phyloP scores from a whole-genome alignment of 345 rosid genomes.

The Populus ilicifolia region DNA sequence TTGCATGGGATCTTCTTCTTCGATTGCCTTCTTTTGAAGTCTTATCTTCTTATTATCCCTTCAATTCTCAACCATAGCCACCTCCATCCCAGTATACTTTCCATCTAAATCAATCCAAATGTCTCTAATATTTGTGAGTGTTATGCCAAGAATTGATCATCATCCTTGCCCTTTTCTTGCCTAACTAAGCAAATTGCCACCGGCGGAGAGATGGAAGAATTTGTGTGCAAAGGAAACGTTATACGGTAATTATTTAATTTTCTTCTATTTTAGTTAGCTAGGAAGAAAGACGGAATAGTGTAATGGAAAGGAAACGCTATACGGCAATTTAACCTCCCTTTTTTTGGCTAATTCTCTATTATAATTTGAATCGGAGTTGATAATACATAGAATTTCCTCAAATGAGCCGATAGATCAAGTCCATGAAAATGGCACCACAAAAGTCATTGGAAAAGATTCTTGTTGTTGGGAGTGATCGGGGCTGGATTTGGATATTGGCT shows the following conservation, averaged over 20 bases:
- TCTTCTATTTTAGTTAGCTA: too few species aligned
- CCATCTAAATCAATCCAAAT: slow-evolving; percentile 12
- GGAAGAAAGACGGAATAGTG: not conserved
- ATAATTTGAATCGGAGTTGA: too few species aligned
- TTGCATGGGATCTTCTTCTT: slow-evolving; percentile 18
- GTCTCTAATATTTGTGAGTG: not conserved
- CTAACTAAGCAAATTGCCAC: not conserved
- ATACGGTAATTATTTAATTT: not conserved
- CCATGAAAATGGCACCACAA: too few species aligned
- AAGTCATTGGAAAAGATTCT: too few species aligned
- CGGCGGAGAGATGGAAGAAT: not conserved
- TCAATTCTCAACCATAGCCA: not conserved
- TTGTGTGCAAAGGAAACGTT: not conserved
- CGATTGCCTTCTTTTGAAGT: not conserved
- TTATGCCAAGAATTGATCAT: not conserved
- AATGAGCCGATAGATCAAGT: too few species aligned
- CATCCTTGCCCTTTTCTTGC: not conserved
- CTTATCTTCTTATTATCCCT: slow-evolving; percentile 11
- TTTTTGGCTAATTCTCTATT: too few species aligned
- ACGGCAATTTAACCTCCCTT: too few species aligned
- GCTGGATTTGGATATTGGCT: too few species aligned
- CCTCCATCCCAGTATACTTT: slow-evolving; percentile 3
- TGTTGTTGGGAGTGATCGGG: not conserved
- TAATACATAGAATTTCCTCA: too few species aligned
- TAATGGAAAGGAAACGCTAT: not conserved